Evolutionary conservation across 179 eudicot genomes (phyloP).

Genomic region (Spinacia oleracea): DNA sequence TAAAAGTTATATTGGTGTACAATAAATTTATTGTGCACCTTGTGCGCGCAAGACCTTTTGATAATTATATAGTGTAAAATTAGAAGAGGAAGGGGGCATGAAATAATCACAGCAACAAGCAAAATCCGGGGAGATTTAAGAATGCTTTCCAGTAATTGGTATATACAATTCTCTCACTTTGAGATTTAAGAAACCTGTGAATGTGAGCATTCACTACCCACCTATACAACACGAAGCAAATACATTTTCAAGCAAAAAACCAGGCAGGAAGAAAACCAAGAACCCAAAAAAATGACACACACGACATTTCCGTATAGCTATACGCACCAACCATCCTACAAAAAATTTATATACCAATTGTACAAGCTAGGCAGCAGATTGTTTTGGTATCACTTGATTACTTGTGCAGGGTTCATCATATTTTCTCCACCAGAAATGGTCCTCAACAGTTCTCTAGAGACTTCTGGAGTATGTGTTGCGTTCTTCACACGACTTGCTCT

Average conservation of each 20-base stretch:
- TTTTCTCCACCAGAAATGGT: constrained; percentile 53
- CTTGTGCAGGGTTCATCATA: constrained; percentile 11
- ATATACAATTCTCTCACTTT: background rate
- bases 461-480: constrained; percentile 63
- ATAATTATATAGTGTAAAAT: no score
- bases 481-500: constrained; percentile 73
- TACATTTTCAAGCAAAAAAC: background rate
- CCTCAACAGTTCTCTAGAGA: constrained; percentile 69
- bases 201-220: background rate
- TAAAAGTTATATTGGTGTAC: no score
- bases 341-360: constrained; percentile 31
- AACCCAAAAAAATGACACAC: background rate
- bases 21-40: no score
- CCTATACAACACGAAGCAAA: constrained; percentile 10
- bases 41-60: no score
- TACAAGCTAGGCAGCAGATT: constrained; percentile 9
- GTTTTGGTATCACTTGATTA: background rate
- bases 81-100: no score
- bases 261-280: background rate
- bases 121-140: no score
- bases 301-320: constrained; percentile 2
- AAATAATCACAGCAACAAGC: no score
- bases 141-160: background rate
- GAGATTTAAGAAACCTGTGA: background rate
- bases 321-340: constrained; percentile 20